Evolutionary conservation across 2,329 filamentous ascomycete species (phyloP).

Genomic region (Onygenales sp.): DNA sequence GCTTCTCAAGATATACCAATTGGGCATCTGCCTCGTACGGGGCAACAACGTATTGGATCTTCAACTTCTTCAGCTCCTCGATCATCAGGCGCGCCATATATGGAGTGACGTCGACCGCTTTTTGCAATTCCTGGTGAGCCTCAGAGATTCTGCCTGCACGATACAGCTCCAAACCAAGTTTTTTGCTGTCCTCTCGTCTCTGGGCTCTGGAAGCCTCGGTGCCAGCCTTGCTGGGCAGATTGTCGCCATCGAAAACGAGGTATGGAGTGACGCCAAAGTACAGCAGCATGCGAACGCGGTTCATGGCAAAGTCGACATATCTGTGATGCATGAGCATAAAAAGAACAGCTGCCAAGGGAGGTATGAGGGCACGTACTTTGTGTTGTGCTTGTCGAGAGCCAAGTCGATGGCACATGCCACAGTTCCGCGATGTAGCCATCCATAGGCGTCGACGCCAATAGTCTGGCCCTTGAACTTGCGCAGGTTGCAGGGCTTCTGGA

Average conservation of each 20-base stretch:
- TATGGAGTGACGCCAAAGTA: conserved; percentile 94
- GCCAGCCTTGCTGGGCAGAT: conserved; percentile 80
- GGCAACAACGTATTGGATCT: conserved; percentile 81
- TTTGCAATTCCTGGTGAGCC: conserved; percentile 81
- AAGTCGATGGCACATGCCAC: conserved; percentile 85
- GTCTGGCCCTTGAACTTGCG: conserved; percentile 83
- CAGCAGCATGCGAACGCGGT: conserved; percentile 84
- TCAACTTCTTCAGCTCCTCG: conserved; percentile 73
- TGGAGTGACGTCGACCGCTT: conserved; percentile 89
- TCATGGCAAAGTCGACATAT: conserved; percentile 83
- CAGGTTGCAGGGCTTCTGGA: conserved; percentile 78
- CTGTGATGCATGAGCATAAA: conserved; percentile 34
- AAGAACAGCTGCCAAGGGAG: background rate
- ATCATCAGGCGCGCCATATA: conserved; percentile 91
- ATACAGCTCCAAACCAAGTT: conserved; percentile 66
- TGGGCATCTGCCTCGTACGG: conserved; percentile 98
- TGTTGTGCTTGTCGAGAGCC: conserved; percentile 77
- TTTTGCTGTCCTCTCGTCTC: conserved; percentile 66
- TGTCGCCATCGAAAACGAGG: conserved; percentile 92
- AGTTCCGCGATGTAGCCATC: conserved; percentile 92
- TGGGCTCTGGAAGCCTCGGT: conserved; percentile 73
- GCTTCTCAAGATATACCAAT: conserved; percentile 81
- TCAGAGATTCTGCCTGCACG: conserved; percentile 71
- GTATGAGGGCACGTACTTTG: conserved; percentile 50
- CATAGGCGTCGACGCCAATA: conserved; percentile 92